phyloP scores from a whole-genome alignment of 148 eudicot species.

The Camellia japonica region DNA sequence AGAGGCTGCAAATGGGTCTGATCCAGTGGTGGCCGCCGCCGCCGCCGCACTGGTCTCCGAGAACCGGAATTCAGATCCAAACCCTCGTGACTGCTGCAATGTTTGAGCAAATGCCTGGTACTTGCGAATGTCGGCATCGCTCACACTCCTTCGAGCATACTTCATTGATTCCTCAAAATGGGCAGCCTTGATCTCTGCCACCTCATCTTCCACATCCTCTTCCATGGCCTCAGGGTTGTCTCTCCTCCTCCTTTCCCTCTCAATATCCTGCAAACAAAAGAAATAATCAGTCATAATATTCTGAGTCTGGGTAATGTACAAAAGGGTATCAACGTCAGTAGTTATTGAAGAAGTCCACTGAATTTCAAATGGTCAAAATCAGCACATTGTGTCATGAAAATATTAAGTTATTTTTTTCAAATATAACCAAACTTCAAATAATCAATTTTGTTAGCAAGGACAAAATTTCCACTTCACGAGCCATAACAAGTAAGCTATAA shows the following conservation, averaged over 20 bases:
- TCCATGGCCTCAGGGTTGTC: constrained; percentile 92
- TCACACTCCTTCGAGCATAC: constrained; percentile 82
- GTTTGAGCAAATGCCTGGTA: constrained; percentile 93
- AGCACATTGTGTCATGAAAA: too few species aligned
- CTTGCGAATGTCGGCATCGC: constrained; percentile 90
- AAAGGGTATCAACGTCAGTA: not conserved
- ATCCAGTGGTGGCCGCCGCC: constrained; percentile 33
- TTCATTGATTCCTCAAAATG: constrained; percentile 93
- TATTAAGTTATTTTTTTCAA: too few species aligned
- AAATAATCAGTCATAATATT: not conserved
- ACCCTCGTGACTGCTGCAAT: constrained; percentile 82
- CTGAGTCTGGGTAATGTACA: not conserved
- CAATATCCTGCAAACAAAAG: constrained; percentile 58
- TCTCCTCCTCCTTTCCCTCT: constrained; percentile 62
- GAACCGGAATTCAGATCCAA: constrained; percentile 73
- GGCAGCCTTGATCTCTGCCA: constrained; percentile 70
- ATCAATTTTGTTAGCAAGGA: too few species aligned
- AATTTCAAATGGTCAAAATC: not conserved
- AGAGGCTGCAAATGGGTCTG: constrained; percentile 66
- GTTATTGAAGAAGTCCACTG: not conserved
- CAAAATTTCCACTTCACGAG: too few species aligned
- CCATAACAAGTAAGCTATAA: not conserved
- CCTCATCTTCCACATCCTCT: constrained; percentile 84
- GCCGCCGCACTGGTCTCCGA: constrained; percentile 38
- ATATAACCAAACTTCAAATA: too few species aligned